A percentile compares a stretch with the other conserved stretches of the same genome.
phyloP scores from a whole-genome alignment of 2,329 filamentous ascomycete genomes.

The Claviceps maximensis region DNA sequence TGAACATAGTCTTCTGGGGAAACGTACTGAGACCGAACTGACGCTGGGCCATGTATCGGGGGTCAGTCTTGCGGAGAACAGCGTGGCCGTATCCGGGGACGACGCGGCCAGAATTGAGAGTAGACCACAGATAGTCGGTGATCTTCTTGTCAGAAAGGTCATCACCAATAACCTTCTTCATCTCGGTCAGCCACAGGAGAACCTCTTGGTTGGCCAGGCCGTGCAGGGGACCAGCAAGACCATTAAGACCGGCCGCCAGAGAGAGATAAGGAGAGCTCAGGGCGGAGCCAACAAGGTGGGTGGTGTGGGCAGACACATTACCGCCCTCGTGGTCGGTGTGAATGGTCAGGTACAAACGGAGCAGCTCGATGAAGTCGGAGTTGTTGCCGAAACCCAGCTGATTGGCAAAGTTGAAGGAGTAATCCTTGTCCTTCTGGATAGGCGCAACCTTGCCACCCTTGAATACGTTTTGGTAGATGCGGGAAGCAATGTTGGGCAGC shows the following conservation, averaged over 20 bases:
- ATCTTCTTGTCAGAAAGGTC: slow-evolving; percentile 94
- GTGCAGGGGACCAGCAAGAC: slow-evolving; percentile 95
- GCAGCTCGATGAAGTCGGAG: slow-evolving; percentile 92
- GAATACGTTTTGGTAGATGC: slow-evolving; percentile 99
- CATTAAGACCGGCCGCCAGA: slow-evolving; percentile 90
- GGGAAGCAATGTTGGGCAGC: slow-evolving; percentile 92
- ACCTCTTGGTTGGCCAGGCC: slow-evolving; percentile 99
- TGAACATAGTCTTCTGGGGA: neutral
- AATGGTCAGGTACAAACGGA: slow-evolving; percentile 98
- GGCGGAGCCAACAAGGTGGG: slow-evolving; percentile 90
- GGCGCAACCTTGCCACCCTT: slow-evolving; percentile 97
- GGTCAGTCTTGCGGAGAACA: slow-evolving; percentile 98
- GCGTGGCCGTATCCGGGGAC: slow-evolving; percentile 98
- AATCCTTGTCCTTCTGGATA: slow-evolving; percentile 98
- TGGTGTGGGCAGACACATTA: slow-evolving; percentile 97
- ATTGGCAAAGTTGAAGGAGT: slow-evolving; percentile 98
- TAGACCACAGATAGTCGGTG: slow-evolving; percentile 97
- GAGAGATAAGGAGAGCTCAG: slow-evolving; percentile 97
- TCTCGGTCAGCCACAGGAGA: slow-evolving; percentile 96
- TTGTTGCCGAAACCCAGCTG: slow-evolving; percentile 95
- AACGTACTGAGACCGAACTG: slow-evolving; percentile 64
- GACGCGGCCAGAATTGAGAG: slow-evolving; percentile 88
- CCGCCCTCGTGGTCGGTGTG: slow-evolving; percentile 99
- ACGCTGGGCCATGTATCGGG: slow-evolving; percentile 96
- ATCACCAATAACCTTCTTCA: slow-evolving; percentile 90